phyloP scores from a whole-genome alignment of 805 yeast genomes.

The Saccharomycopsis synnaedendra region DNA sequence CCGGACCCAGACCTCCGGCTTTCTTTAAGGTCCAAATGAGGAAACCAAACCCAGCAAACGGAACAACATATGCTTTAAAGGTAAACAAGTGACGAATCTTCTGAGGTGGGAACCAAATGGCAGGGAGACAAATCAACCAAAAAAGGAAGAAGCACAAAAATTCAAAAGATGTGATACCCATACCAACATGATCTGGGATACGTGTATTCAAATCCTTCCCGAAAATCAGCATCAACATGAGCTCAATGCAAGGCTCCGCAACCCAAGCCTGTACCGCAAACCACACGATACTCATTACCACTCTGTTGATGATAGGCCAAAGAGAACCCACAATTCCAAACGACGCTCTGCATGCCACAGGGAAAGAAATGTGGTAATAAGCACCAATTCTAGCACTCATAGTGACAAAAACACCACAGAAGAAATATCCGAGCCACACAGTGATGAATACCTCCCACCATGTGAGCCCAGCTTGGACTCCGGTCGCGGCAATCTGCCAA shows the following conservation, averaged over 20 bases:
- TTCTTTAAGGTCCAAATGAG: conserved; percentile 75
- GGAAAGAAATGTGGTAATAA: conserved; percentile 73
- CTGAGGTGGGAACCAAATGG: conserved; percentile 75
- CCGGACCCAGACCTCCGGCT: conserved; percentile 71
- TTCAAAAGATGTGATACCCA: conserved; percentile 59
- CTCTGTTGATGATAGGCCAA: conserved; percentile 85
- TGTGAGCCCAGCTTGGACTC: conserved; percentile 61
- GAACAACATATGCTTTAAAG: conserved; percentile 65
- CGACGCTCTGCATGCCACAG: conserved; percentile 68
- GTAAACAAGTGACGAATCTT: conserved; percentile 76
- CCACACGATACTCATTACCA: conserved; percentile 83
- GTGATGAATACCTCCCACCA: conserved; percentile 93
- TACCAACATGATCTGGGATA: conserved; percentile 51
- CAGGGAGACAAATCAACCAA: conserved; percentile 73
- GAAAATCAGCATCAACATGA: conserved; percentile 70
- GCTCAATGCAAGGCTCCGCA: conserved; percentile 71
- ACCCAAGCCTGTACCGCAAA: conserved; percentile 78
- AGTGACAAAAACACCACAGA: conserved; percentile 60
- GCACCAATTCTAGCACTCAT: conserved; percentile 73
- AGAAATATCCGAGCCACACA: conserved; percentile 73
- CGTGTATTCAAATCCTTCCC: conserved; percentile 50
- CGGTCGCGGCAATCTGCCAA: conserved; percentile 86
- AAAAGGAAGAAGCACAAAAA: conserved; percentile 71
- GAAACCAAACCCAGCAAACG: conserved; percentile 75
- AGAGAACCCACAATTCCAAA: conserved; percentile 81